A percentile compares a stretch with the other conserved stretches of the same genome.
phyloP scores from a whole-genome alignment of 306 rosid genomes.

The Lupinus albus region DNA sequence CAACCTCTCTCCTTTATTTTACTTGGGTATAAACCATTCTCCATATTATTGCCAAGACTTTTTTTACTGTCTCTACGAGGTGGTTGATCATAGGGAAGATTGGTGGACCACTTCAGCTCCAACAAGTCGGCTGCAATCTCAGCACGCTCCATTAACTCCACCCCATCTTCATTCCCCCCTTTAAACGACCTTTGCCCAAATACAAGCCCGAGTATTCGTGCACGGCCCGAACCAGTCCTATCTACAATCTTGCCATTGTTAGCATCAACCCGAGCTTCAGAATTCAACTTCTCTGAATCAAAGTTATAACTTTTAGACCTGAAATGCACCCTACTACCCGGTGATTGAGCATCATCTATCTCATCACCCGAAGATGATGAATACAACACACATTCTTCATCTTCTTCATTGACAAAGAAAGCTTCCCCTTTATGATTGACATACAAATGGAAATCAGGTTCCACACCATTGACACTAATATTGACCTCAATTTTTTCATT shows the following conservation, averaged over 20 bases:
- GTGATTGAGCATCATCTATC: constrained; percentile 43
- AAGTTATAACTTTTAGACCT: constrained; percentile 51
- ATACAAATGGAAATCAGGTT: constrained; percentile 71
- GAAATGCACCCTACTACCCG: constrained; percentile 43
- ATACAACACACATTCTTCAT: constrained; percentile 47
- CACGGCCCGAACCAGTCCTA: constrained; percentile 57
- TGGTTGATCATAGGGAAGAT: constrained; percentile 48
- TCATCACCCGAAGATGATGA: constrained; percentile 62
- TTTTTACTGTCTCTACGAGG: constrained; percentile 36
- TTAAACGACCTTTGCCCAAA: constrained; percentile 60
- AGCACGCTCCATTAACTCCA: constrained; percentile 69
- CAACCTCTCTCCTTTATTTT: constrained; percentile 30
- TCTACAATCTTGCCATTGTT: constrained; percentile 44
- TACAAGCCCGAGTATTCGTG: constrained; percentile 58
- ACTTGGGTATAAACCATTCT: constrained; percentile 27
- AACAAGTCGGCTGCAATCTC: constrained; percentile 83
- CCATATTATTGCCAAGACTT: constrained; percentile 30
- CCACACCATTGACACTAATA: constrained; percentile 75
- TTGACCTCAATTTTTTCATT: constrained; percentile 68
- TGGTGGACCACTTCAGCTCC: constrained; percentile 91
- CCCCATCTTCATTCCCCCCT: constrained; percentile 48
- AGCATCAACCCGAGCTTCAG: constrained; percentile 43
- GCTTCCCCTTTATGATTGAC: constrained; percentile 85
- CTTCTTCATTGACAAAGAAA: constrained; percentile 63
- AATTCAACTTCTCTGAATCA: constrained; percentile 36